A percentile compares a stretch with the other conserved stretches of the same genome.
Conservation (phyloP, 2,329 filamentous ascomycete genomes). For the Calonectria naviculata region DNA sequence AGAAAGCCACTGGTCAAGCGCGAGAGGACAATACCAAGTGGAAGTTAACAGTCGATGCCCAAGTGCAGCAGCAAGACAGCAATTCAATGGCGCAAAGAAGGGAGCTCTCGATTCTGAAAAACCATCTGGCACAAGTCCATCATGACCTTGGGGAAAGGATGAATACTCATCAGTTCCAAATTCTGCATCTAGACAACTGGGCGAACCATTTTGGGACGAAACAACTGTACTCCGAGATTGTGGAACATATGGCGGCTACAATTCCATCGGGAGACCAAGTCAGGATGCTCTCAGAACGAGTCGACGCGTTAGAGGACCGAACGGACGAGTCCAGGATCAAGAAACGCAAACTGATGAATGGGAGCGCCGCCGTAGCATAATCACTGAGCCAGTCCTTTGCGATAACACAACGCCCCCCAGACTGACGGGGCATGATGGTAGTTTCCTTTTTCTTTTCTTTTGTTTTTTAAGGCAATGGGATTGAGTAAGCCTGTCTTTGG, state of each 20-base stretch:
- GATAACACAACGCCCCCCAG: conserved; percentile 4
- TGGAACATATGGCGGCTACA: conserved; percentile 48
- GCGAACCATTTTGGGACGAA: conserved; percentile 62
- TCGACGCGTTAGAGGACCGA: conserved; percentile 35
- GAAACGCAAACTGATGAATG: conserved; percentile 36
- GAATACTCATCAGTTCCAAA: conserved; percentile 46
- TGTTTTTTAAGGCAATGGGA: not conserved
- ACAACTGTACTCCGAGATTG: conserved; percentile 53
- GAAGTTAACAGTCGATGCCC: not conserved
- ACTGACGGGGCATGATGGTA: not conserved
- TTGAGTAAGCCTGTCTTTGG: not conserved
- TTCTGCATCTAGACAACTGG: conserved; percentile 56
- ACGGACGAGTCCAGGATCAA: conserved; percentile 29
- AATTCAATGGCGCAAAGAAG: not conserved
- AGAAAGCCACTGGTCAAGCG: not conserved
- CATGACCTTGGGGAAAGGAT: conserved; percentile 36
- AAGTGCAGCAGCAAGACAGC: not conserved
- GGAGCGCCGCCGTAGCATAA: conserved; percentile 20
- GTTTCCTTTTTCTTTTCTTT: not conserved
- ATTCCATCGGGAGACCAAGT: conserved; percentile 36
- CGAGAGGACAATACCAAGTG: not conserved
- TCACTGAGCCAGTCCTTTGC: not conserved
- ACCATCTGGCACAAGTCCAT: conserved; percentile 18
- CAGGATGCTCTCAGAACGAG: conserved; percentile 24
- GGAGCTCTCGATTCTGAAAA: conserved; percentile 3